Evolutionary conservation across 1,284 basidiomycete species (phyloP), one percentile per base, ranked within the genome.

Genomic region (Rhodotorula sp.): DNA sequence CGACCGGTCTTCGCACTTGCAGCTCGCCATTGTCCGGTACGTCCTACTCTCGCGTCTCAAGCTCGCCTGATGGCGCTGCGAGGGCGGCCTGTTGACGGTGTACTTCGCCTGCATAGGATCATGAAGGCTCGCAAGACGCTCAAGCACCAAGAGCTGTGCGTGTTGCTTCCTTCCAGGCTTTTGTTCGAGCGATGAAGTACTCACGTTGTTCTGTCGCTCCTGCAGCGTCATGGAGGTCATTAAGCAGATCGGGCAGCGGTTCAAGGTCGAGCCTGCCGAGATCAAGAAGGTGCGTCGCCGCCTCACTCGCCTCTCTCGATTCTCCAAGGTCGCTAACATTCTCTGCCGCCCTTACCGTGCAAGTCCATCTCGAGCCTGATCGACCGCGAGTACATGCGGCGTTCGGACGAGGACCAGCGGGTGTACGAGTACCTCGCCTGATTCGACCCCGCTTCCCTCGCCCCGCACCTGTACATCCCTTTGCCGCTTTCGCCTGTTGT

Each of bases 71-170:
- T 11, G 4, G 32, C 5, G 5, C 48, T n/a, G 30, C 20, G 20
- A 59, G 48, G n/a, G 20, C n/a, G n/a, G 22, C 47, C 39, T 27
- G 39, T 57, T 34, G 57, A 55, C 8, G 22, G 30, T 32, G 34
- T 30, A 19, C 30, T 32, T 5, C 29, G 27, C 54, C 29, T 34
- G 56, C 62, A 44, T 17, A 71, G 76, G 4, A 88, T 95, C 78
- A 94, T 97, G 92, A 97, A 97, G 80, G 88, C 87, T 4, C 86
- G 87, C 76, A 96, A 94, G 82, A 88, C 88, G 79, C 83, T 95
- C 77, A 90, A 90, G 79, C 84, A 87, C 47, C 87, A 87, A 73
- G 89, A 90, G 34, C 86, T 96, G 63, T 73, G 24, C 27, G 74
- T 66, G 47, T n/a, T 24, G 20, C 4, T 30, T 22, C 27, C 8